These are phyloP conservation scores for Trametes villosa DNA, from an alignment of 768 basidiomycete species.

Conservation along the genomic window DNA sequence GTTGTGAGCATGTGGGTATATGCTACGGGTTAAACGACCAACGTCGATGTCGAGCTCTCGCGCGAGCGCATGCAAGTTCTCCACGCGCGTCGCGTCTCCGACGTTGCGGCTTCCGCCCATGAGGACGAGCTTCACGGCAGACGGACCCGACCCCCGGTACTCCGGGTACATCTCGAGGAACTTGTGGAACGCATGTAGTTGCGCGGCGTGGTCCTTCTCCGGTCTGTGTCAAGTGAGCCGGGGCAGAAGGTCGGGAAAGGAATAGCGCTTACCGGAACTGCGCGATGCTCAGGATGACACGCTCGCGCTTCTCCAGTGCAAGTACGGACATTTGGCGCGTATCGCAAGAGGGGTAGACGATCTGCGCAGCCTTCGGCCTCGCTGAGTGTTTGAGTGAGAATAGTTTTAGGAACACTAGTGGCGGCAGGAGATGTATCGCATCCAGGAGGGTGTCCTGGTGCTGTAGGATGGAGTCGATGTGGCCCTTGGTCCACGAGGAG, in stretches of 20 bases:
- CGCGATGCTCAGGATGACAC: constrained; percentile 81
- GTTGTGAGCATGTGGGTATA: constrained; percentile 2
- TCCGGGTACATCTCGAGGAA: constrained; percentile 66
- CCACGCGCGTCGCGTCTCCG: constrained; percentile 72
- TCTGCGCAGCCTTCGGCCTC: constrained; percentile 39
- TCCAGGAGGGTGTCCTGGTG: constrained; percentile 57
- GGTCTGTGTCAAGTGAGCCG: constrained; percentile 44
- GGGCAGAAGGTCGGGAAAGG: not conserved
- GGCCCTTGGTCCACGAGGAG: constrained; percentile 91
- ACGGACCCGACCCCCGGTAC: constrained; percentile 40
- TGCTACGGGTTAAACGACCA: constrained; percentile 24
- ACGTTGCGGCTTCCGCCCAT: constrained; percentile 87
- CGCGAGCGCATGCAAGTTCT: constrained; percentile 60
- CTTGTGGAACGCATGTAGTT: constrained; percentile 69
- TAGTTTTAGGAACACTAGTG: constrained; percentile 42
- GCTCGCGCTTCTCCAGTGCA: constrained; percentile 55
- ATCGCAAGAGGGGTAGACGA: constrained; percentile 94
- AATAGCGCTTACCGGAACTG: constrained; percentile 79
- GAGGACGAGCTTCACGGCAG: constrained; percentile 63
- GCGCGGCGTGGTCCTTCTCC: constrained; percentile 90
- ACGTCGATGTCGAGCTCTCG: constrained; percentile 69
- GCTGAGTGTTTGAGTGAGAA: constrained; percentile 5
- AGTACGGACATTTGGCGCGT: constrained; percentile 70
- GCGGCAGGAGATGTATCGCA: constrained; percentile 45
- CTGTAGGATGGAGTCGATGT: constrained; percentile 74